Evolutionary conservation across 2,329 filamentous ascomycete genomes (phyloP), one percentile per base, ranked within the genome.

Genomic region (Colletotrichum kahawae): DNA sequence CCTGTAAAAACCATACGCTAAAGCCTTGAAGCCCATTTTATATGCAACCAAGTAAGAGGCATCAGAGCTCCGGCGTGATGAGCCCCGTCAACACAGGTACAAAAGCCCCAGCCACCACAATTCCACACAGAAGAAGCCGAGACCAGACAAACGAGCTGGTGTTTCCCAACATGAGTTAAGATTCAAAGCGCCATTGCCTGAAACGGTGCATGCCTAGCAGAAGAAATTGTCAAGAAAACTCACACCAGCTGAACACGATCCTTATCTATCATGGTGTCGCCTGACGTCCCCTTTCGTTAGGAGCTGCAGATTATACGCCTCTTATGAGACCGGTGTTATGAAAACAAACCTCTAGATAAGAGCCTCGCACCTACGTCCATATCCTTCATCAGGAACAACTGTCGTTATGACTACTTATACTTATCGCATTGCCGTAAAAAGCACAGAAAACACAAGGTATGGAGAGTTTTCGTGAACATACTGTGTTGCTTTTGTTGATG

Each of bases 261-360:
- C 18, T 43, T 43, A 2, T 3, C 16, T n/a, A 0, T 43, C 38
- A 6, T 43, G 2, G 2, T 10, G 38, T n/a, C 38, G 8, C 38
- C 1, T 3, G 0, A 2, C 1, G 18, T 10, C 38, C 18, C 1
- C 3, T 43, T n/a, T 0, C 38, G 5, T 43, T 0, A 10, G 5
- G 1, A 10, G n/a, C 16, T 8, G 18, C n/a, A n/a, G 1, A 10
- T 43, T 43, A 3, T 43, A 43, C 38, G 2, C 7, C 18, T 43
- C 10, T 10, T 43, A 43, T 1, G 38, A 43, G 8, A 16, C 1
- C 38, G 8, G 5, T 16, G 3, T 43, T 16, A n/a, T 10, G 18
- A 43, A 18, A 43, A 10, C 1, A 43, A 43, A n/a, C 18, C 8
- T 2, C 16, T 43, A 43, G 4, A 3, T 43, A 2, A 2, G 9